phyloP scores from a whole-genome alignment of 2,329 filamentous ascomycete species.

The Aspergillus melleus region DNA sequence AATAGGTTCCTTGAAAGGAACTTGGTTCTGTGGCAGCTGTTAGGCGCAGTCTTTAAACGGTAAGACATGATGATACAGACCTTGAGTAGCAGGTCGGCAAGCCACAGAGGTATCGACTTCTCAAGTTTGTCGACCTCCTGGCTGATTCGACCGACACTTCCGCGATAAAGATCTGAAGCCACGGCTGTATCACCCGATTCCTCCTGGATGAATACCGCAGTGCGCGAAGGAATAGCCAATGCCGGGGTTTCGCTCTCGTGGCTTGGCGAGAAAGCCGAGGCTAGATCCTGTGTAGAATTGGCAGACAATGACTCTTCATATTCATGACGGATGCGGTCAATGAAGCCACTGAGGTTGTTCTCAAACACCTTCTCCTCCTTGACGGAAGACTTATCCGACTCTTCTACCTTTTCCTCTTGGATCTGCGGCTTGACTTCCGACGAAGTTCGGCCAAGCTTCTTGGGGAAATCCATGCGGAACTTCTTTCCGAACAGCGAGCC shows the following conservation, averaged over 20 bases:
- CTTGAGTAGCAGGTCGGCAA: slow-evolving; percentile 79
- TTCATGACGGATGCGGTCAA: slow-evolving; percentile 47
- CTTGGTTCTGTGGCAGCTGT: slow-evolving; percentile 61
- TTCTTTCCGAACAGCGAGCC: slow-evolving; percentile 75
- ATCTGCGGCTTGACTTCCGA: slow-evolving; percentile 70
- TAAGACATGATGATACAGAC: slow-evolving; percentile 39
- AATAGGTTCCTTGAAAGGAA: slow-evolving; percentile 83
- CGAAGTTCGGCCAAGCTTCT: slow-evolving; percentile 73
- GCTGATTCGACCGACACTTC: slow-evolving; percentile 76
- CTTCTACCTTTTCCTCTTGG: slow-evolving; percentile 70
- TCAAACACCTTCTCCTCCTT: slow-evolving; percentile 49
- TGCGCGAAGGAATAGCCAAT: slow-evolving; percentile 48
- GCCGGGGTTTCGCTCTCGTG: slow-evolving; percentile 46
- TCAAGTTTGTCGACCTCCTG: slow-evolving; percentile 80
- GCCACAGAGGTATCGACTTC: slow-evolving; percentile 84
- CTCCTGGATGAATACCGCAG: slow-evolving; percentile 65
- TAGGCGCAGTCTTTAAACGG: slow-evolving; percentile 3
- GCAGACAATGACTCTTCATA: slow-evolving; percentile 46
- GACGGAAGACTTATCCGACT: slow-evolving; percentile 54
- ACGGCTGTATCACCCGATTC: slow-evolving; percentile 63
- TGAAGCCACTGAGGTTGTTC: slow-evolving; percentile 47
- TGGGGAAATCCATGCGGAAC: slow-evolving; percentile 74
- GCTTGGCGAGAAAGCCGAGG: slow-evolving; percentile 44
- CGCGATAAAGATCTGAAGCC: slow-evolving; percentile 83
- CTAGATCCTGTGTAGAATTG: slow-evolving; percentile 39